Base-by-base conservation (phyloP, 2,329 filamentous ascomycete species). In the Sclerotinia minor region DNA sequence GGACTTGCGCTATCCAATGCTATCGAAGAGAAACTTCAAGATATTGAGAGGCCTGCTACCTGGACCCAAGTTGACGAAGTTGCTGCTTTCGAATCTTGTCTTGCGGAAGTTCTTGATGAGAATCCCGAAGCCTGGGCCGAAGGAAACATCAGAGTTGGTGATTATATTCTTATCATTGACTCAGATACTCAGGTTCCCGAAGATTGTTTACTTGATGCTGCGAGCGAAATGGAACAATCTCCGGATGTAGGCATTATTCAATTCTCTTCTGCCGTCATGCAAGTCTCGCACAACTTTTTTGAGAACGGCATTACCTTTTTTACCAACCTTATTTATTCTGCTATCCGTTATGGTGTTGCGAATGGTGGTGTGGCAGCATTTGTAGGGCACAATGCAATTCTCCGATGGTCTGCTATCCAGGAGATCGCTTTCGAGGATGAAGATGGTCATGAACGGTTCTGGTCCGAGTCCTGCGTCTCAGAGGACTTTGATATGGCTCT, bases 401-500 rank as follows among this genome's bases (percentile, higher is more conserved):
- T 92, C 19, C 84, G 90, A 44, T 92, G 90, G 90, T 80, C 81
- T 60, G 86, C 86, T 21, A 79, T 89, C 32, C 86, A 88, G 72
- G 80, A 85, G 54, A 82, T 88, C 61, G 81, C 82, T 2, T 86
- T 82, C 73, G 78, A 79, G 54, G 83, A 72, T 44, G 70, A 86
- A 64, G 85, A 87, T 65, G 84, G 83, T 8, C 69, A 70, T 15
- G 72, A 87, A 19, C 87, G 88, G 72, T 92, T 86, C 79, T 92
- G 90, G 90, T 91, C 89, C 9, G 90, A 92, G 76, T 83, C 83
- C 5, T 89, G 90, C 73, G 90, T 92, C 0, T 92, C 89, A 0
- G 90, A 92, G 71, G 90, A 92, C 73, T 92, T 92, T 67, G 90
- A 92, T 70, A 90, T 92, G 79, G 85, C 88, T 6, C 82, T 92